These are phyloP conservation scores for Lobosporangium transversale DNA, from an alignment of 192 early-diverging fungal species.

Conservation along the genomic window DNA sequence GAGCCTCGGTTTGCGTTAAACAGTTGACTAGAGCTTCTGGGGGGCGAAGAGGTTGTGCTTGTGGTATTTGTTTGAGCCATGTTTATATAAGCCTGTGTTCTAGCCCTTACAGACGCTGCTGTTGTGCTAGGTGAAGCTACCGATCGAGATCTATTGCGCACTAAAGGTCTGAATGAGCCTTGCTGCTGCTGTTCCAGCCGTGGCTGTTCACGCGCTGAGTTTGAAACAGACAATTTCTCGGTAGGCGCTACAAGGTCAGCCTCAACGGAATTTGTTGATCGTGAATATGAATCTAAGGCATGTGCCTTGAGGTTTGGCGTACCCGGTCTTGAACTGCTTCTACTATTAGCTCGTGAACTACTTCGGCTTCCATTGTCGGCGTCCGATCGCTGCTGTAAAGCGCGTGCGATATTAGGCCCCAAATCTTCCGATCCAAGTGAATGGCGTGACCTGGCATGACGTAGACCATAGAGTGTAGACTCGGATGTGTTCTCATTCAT, in stretches of 20 bases:
- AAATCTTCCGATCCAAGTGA: neutral
- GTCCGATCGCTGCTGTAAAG: neutral
- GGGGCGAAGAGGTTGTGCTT: neutral
- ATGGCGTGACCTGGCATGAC: slow-evolving; percentile 16
- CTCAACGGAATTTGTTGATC: neutral
- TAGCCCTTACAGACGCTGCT: slow-evolving; percentile 23
- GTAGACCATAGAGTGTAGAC: slow-evolving; percentile 7
- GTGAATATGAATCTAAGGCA: slow-evolving; percentile 5
- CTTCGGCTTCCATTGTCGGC: neutral
- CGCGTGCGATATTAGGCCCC: neutral
- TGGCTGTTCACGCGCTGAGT: neutral
- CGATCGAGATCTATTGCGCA: slow-evolving; percentile 29
- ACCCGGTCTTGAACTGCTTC: neutral
- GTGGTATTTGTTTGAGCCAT: slow-evolving; percentile 31
- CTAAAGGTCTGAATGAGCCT: neutral
- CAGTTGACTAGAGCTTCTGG: slow-evolving; percentile 1
- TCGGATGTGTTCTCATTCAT: slow-evolving; percentile 13
- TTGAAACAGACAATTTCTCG: slow-evolving; percentile 3
- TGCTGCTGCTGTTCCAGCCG: neutral
- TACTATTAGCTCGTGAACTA: neutral
- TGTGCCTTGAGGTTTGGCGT: neutral
- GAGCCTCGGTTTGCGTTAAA: slow-evolving; percentile 6
- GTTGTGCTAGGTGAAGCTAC: slow-evolving; percentile 15
- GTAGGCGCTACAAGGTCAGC: slow-evolving; percentile 3
- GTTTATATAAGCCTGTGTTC: slow-evolving; percentile 37